Percentiles rank a stretch among this genome's conserved stretches.
Conservation (phyloP, 1,139 yeast species). For the Lodderomyces orthopsilosis region DNA sequence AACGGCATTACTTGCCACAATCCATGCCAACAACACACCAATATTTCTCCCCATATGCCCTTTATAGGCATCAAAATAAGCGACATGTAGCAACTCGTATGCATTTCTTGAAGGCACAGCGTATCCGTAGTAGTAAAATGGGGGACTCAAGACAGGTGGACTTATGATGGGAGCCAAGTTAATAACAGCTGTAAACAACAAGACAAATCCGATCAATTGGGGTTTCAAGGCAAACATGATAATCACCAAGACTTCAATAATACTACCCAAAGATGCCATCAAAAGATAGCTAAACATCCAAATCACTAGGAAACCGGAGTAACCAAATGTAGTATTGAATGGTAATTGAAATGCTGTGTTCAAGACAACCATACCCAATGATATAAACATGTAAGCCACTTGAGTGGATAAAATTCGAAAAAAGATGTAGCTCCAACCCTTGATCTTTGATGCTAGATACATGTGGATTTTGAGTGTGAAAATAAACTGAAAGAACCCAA, state of each 20-base stretch:
- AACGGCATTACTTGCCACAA: conserved; percentile 32
- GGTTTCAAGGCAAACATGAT: conserved; percentile 37
- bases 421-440: conserved; percentile 36
- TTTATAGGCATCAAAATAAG: conserved; percentile 44
- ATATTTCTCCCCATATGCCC: conserved; percentile 46
- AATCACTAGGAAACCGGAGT: conserved; percentile 47
- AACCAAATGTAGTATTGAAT: conserved; percentile 34
- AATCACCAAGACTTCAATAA: conserved; percentile 44
- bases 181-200: conserved; percentile 40
- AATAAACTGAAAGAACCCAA: conserved; percentile 28
- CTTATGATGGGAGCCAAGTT: conserved; percentile 50
- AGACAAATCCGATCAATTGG: conserved; percentile 47
- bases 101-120: conserved; percentile 52
- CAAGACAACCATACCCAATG: conserved; percentile 40
- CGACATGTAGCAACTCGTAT: conserved; percentile 44
- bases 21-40: conserved; percentile 51
- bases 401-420: conserved; percentile 44
- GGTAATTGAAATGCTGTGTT: conserved; percentile 45
- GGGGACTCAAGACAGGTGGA: conserved; percentile 46
- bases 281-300: conserved; percentile 47
- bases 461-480: conserved; percentile 26
- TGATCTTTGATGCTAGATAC: conserved; percentile 28
- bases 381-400: conserved; percentile 37
- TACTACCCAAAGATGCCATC: conserved; percentile 51
- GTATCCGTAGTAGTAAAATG: conserved; percentile 48